These are phyloP conservation scores for Lenwebbia sp. DNA, from an alignment of 345 rosid species.

Conservation along the genomic window DNA sequence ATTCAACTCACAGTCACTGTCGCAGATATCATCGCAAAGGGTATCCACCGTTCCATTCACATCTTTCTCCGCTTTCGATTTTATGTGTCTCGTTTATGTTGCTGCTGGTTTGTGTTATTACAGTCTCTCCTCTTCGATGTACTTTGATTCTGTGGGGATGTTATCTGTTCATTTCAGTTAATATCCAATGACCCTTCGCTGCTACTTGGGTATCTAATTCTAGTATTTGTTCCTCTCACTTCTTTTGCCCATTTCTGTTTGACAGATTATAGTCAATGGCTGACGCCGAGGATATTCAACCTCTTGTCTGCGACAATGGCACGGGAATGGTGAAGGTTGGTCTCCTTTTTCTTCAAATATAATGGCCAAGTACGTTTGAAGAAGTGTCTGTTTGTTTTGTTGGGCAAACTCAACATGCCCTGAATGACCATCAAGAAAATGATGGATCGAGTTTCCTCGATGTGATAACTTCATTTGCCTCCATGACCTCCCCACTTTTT, in stretches of 20 bases:
- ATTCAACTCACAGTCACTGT: neutral
- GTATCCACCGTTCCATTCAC: neutral
- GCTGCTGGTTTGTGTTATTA: neutral
- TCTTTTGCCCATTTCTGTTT: neutral
- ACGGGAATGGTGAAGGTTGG: slow-evolving; percentile 28
- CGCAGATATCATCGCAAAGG: neutral
- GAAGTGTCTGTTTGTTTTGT: neutral
- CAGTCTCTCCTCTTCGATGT: neutral
- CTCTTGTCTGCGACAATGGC: slow-evolving; percentile 24
- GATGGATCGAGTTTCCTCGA: neutral
- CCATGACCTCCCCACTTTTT: neutral
- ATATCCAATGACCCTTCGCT: neutral
- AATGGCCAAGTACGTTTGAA: neutral
- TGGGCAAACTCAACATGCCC: neutral
- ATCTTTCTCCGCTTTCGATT: neutral
- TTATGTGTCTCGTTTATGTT: neutral
- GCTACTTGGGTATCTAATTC: neutral
- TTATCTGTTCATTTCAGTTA: too few relatives aligned
- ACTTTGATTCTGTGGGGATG: neutral
- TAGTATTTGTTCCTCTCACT: neutral
- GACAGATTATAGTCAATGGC: slow-evolving; percentile 10
- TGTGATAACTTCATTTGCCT: neutral
- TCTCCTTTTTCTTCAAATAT: neutral
- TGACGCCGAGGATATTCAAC: slow-evolving; percentile 17
- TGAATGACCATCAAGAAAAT: neutral